phyloP scores from a whole-genome alignment of 441 rosid species.

The Iberis amara region DNA sequence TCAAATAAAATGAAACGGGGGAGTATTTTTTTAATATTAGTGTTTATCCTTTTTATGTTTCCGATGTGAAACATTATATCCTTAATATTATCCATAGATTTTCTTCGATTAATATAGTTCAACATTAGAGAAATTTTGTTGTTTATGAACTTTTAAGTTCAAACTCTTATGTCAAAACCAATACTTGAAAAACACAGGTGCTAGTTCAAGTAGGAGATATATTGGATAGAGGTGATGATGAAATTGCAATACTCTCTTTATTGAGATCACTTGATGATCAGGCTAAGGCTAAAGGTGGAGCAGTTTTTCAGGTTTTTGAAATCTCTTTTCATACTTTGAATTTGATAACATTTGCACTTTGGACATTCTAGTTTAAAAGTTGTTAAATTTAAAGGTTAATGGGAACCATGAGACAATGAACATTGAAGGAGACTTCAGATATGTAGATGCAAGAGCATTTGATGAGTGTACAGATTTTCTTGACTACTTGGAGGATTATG shows the following conservation, averaged over 20 bases:
- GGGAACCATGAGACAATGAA: slow-evolving; percentile 96
- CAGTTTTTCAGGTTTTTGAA: slow-evolving; percentile 67
- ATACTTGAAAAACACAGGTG: slow-evolving; percentile 38
- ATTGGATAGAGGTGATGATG: slow-evolving; percentile 82
- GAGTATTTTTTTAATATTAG: no score
- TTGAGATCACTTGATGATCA: slow-evolving; percentile 63
- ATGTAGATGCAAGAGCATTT: slow-evolving; percentile 66
- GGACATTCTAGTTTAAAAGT: not conserved
- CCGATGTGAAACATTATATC: no score
- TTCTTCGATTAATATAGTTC: no score
- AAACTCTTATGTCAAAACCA: not conserved
- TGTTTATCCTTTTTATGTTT: no score
- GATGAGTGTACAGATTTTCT: slow-evolving; percentile 73
- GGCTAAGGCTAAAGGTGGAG: slow-evolving; percentile 85
- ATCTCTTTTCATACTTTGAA: slow-evolving; percentile 11
- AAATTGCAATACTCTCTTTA: slow-evolving; percentile 76
- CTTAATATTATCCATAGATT: no score
- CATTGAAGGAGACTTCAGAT: slow-evolving; percentile 88
- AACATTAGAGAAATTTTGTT: not conserved
- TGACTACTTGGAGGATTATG: slow-evolving; percentile 49
- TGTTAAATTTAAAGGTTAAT: slow-evolving; percentile 43
- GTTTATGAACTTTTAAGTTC: no score
- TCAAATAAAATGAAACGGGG: no score
- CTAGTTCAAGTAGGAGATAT: slow-evolving; percentile 86
- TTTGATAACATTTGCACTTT: not conserved